Evolutionary conservation across 2,329 filamentous ascomycete species (phyloP).

Genomic region (Pyrenophora teres): DNA sequence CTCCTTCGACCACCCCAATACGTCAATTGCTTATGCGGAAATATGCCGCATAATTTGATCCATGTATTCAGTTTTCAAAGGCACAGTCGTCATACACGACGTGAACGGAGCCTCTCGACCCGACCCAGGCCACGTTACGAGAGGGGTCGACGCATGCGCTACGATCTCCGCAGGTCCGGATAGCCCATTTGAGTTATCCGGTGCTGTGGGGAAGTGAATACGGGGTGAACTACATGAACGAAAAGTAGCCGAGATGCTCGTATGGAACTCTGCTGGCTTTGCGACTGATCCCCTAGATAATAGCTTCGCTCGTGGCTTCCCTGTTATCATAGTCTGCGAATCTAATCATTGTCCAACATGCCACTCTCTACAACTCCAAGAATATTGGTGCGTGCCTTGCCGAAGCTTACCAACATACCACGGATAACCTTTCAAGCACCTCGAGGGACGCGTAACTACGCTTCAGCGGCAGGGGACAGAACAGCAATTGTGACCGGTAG

Average conservation of each 20-base stretch:
- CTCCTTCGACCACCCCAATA: background rate
- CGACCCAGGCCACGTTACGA: conserved; percentile 16
- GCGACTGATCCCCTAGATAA: background rate
- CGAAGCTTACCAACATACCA: conserved; percentile 16
- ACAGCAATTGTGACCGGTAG: conserved; percentile 49
- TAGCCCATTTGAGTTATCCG: conserved; percentile 8
- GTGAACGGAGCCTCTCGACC: conserved; percentile 17
- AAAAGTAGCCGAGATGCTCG: background rate
- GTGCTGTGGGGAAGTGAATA: conserved; percentile 8
- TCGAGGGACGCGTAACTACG: conserved; percentile 33
- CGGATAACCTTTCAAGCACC: conserved; percentile 20
- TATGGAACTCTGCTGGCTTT: conserved; percentile 1
- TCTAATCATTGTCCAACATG: conserved; percentile 16
- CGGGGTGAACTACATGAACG: conserved; percentile 10
- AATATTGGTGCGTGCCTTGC: conserved; percentile 26
- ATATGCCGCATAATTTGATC: background rate
- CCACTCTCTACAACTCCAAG: conserved; percentile 27
- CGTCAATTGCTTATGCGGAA: conserved; percentile 7
- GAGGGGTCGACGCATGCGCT: conserved; percentile 37
- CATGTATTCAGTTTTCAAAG: no score
- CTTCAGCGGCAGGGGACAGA: conserved; percentile 24
- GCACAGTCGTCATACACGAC: conserved; percentile 7
- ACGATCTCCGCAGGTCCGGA: conserved; percentile 33
- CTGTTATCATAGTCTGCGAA: no score
- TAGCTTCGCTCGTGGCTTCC: background rate